These are phyloP conservation scores for Cercospora sp. DNA, from an alignment of 2,329 filamentous ascomycete species.

Conservation along the genomic window DNA sequence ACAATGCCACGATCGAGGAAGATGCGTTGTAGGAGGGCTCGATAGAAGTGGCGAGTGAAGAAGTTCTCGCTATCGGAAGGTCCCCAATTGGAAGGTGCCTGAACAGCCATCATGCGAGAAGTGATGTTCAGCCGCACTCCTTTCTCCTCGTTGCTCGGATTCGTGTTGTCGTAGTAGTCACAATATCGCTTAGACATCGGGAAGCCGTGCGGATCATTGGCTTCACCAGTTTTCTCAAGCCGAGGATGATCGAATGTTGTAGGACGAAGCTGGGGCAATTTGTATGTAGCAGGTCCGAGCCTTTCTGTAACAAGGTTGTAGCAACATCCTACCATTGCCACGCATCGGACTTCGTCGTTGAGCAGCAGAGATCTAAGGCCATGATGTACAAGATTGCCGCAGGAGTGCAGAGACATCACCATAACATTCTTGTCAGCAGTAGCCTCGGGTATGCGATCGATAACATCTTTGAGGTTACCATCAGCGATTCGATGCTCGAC, in stretches of 20 bases:
- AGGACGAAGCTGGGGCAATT: slow-evolving; percentile 74
- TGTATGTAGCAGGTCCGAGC: slow-evolving; percentile 82
- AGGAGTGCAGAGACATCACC: slow-evolving; percentile 94
- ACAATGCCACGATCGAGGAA: slow-evolving; percentile 83
- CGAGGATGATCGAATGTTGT: slow-evolving; percentile 56
- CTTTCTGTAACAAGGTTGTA: slow-evolving; percentile 95
- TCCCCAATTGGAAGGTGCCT: slow-evolving; percentile 92
- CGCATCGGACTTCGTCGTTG: slow-evolving; percentile 81
- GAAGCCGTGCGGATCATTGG: slow-evolving; percentile 87
- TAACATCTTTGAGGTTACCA: slow-evolving; percentile 68
- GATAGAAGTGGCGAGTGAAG: slow-evolving; percentile 91
- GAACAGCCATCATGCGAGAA: slow-evolving; percentile 95
- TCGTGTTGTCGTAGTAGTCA: slow-evolving; percentile 44
- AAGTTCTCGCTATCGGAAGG: slow-evolving; percentile 76
- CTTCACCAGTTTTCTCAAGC: slow-evolving; percentile 65
- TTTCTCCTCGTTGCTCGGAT: slow-evolving; percentile 35
- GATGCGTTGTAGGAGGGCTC: slow-evolving; percentile 86
- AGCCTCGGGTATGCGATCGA: slow-evolving; percentile 50
- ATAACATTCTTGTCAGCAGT: slow-evolving; percentile 56
- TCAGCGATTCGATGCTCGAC: slow-evolving; percentile 72
- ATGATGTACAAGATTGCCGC: slow-evolving; percentile 95
- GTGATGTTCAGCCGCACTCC: slow-evolving; percentile 91
- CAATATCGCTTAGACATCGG: slow-evolving; percentile 77
- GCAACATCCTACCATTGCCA: slow-evolving; percentile 96
- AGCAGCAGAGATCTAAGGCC: slow-evolving; percentile 81